Evolutionary conservation across 139 green algal species (phyloP), one percentile per base, ranked within the genome.

Genomic region (Chlamydomonas incerta): DNA sequence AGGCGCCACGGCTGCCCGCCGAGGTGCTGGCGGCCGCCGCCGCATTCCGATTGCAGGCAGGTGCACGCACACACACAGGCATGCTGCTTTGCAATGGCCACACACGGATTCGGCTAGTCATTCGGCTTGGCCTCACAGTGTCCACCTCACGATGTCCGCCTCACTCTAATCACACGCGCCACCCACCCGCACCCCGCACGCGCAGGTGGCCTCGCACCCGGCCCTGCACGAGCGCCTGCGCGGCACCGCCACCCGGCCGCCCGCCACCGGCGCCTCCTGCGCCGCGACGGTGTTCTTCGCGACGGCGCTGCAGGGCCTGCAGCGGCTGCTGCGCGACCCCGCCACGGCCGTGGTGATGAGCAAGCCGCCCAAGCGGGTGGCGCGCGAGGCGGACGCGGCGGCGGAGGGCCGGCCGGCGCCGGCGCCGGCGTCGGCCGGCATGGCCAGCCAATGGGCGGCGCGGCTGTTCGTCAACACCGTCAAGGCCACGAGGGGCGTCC

Each of bases 321-420:
- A 71, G 58, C 58, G 74, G 58, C 34, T 82, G 58, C 28, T 72
- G 34, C 58, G 34, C 5, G 74, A 82, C 60, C 74, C 74, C 23
- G 58, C 26, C 29, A 35, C 74, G 2, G 74, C 34, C 2, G 10
- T 23, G 58, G n/a, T n/a, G 60, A 5, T 83, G 28, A 21, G 31
- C 28, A 31, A 33, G 41, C 14, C 77, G 41, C 31, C 66, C 37
- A 46, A 4, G 28, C 63, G 77, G 18, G 8, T 83, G 46, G 41
- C 17, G 10, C 47, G 26, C 31, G 77, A 83, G 41, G n/a, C 18
- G 14, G 41, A 55, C 3, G 77, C 63, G 15, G 77, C 29, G 29
- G 41, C 29, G 24, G 37, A 24, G 46, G 63, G 77, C 20, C 28
- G 62, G 37, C 8, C 31, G 29, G 63, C 63, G 41, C 41, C 46